phyloP scores from a whole-genome alignment of 306 rosid species.

The Trifolium fragiferum region DNA sequence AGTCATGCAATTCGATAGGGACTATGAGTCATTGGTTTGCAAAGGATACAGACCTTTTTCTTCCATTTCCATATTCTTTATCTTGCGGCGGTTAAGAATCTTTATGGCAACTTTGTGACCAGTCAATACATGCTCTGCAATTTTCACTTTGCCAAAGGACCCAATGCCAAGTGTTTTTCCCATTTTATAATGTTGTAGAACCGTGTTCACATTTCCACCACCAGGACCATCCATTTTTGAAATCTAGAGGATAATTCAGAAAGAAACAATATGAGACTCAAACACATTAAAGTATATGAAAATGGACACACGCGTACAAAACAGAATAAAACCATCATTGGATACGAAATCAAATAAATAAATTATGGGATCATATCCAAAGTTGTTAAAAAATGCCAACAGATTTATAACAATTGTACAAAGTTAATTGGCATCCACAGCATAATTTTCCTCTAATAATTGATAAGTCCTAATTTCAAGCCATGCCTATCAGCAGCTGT shows the following conservation, averaged over 20 bases:
- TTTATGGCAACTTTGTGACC: conserved; percentile 96
- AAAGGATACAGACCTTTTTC: conserved; percentile 72
- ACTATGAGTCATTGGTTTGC: conserved; percentile 19
- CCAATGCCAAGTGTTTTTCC: conserved; percentile 98
- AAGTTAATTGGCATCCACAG: conserved; percentile 6
- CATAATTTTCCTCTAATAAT: conserved; percentile 19
- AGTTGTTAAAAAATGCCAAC: not conserved
- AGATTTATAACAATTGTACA: conserved; percentile 2
- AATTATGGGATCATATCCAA: conserved; percentile 14
- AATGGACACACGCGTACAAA: conserved; percentile 11
- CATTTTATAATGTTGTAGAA: conserved; percentile 75
- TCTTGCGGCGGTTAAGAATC: conserved; percentile 85
- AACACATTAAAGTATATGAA: conserved; percentile 15
- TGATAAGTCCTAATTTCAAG: no score
- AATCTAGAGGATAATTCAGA: conserved; percentile 37
- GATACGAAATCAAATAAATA: conserved; percentile 36
- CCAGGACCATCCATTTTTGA: conserved; percentile 68
- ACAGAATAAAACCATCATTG: conserved; percentile 8
- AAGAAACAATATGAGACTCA: conserved; percentile 29
- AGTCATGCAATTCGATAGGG: not conserved
- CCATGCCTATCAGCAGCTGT: not conserved
- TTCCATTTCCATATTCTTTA: conserved; percentile 88
- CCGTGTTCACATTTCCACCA: conserved; percentile 57
- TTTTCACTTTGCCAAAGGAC: conserved; percentile 87
- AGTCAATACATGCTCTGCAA: conserved; percentile 85